A percentile compares a stretch with the other conserved stretches of the same genome.
phyloP scores from a whole-genome alignment of 768 basidiomycete species.

The Suillus brevipes region DNA sequence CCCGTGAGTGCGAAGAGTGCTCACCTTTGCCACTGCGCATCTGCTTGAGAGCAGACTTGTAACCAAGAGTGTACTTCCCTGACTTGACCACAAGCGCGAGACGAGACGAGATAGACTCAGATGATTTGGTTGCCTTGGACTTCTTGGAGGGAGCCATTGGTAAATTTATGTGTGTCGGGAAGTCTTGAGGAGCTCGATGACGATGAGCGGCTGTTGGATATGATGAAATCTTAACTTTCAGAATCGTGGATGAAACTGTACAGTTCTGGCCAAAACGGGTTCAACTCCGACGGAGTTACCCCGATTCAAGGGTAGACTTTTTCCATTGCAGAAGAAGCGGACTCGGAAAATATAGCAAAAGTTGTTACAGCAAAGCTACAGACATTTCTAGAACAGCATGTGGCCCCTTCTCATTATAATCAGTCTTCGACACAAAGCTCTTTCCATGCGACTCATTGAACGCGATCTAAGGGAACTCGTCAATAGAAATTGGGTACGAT shows the following conservation, averaged over 20 bases:
- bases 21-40: slow-evolving; percentile 98
- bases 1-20: slow-evolving; percentile 63
- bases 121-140: slow-evolving; percentile 90
- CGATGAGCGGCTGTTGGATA: slow-evolving; percentile 6
- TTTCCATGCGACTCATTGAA: slow-evolving; percentile 68
- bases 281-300: slow-evolving; percentile 23
- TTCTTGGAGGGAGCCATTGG: slow-evolving; percentile 96
- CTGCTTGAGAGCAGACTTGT: slow-evolving; percentile 98
- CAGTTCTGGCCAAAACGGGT: slow-evolving; percentile 27
- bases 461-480: slow-evolving; percentile 49
- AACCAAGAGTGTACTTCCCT: slow-evolving; percentile 94
- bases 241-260: slow-evolving; percentile 23
- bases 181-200: slow-evolving; percentile 17
- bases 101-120: slow-evolving; percentile 90
- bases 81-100: slow-evolving; percentile 98
- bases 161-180: slow-evolving; percentile 11
- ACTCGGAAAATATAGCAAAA: not conserved
- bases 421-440: slow-evolving; percentile 77
- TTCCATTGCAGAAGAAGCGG: not conserved
- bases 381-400: slow-evolving; percentile 76
- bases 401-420: slow-evolving; percentile 74
- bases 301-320: slow-evolving; percentile 3
- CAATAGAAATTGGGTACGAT: slow-evolving; percentile 1
- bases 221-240: slow-evolving; percentile 19
- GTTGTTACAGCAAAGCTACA: slow-evolving; percentile 59